Base-by-base conservation (phyloP, 2,329 filamentous ascomycete genomes). In the Penicillium hordei region DNA sequence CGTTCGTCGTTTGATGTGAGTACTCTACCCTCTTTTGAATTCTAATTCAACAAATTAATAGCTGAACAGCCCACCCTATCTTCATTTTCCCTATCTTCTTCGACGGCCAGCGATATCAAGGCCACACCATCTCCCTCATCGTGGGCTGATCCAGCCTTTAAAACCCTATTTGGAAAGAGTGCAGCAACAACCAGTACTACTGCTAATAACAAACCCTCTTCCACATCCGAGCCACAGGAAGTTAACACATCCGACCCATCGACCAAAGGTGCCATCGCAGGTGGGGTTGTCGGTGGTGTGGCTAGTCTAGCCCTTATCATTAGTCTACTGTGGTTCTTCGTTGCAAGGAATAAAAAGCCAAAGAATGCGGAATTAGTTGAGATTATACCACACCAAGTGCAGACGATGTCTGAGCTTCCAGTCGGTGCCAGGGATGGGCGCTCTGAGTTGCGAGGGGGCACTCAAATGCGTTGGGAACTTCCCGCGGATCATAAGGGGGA, bases 261-360 rank as follows among this genome's bases (percentile, higher is more conserved):
- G 7, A 50, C 15, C 21, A 49, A 29, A 29, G 62, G 55, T 23
- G 52, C 60, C 5, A 61, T 63, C 9, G 50, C 21, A 0, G 60
- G 62, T n/a, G 60, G 60, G 3, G 53, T 56, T 9, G 58, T 59
- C 7, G 62, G 62, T 19, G 58, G 60, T 9, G 51, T 62, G 6
- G 58, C 33, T n/a, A 58, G 60, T 5, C 38, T 48, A 4, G 58
- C 51, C 19, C 29, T 61, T 4, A 56, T 63, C 9, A 31, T 46
- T 7, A 29, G 34, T 19, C 23, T 58, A n/a, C 10, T 46, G 4
- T 58, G 44, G 40, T 36, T 49, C 38, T 43, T 55, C 39, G 4
- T 50, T 27, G 33, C 31, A 27, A 50, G 34, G n/a, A 25, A 36
- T 21, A 39, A 36, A 17, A 50, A 50, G 25, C 48, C 40, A 27